Base-by-base conservation (phyloP, 805 yeast genomes). In the Cyberlindnera lachancei region DNA sequence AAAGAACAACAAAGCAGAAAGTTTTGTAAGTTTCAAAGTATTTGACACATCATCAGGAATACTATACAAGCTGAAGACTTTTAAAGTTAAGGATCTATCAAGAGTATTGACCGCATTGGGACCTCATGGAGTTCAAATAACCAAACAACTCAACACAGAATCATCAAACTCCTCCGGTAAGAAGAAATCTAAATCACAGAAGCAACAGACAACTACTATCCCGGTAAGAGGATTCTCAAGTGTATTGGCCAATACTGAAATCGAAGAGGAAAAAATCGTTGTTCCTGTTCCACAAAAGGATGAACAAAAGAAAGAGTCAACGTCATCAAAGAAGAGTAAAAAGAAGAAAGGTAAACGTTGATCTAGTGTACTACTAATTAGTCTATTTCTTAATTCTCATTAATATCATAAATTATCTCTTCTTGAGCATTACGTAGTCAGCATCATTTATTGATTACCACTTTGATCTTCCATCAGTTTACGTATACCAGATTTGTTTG, bases 101-200 rank as follows among this genome's bases (percentile, higher is more conserved):
- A 69, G 85, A 46, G 50, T 85, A 13, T 57, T 82, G 50, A 70
- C 81, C n/a, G 79, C 81, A 8, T 52, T 85, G 29, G 94, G 94
- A 0, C 85, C 86, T 4, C 61, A 64, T 33, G 75, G 75, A 3
- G 77, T 75, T 30, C 46, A 42, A 19, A 28, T 42, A 23, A 25
- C 40, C 18, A 32, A 35, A 21, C 23, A 27, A 6, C 21, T 15
- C 9, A 25, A 30, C 15, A 17, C 3, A 17, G 17, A 28, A 23
- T 6, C 19, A 23, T n/a, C 13, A 13, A 23, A 23, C 12, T 17
- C 8, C 9, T 17, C 30, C 10, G 11, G 21, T 10, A 26, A 18
- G 27, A 23, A 27, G 25, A 27, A 14, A 10, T 27, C 29, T 23
- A 18, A 17, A 14, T 13, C 18, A 10, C 7, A 8, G 21, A 8